Base-by-base conservation (phyloP, 169 alveolate species). In the Plasmodium malariae region DNA sequence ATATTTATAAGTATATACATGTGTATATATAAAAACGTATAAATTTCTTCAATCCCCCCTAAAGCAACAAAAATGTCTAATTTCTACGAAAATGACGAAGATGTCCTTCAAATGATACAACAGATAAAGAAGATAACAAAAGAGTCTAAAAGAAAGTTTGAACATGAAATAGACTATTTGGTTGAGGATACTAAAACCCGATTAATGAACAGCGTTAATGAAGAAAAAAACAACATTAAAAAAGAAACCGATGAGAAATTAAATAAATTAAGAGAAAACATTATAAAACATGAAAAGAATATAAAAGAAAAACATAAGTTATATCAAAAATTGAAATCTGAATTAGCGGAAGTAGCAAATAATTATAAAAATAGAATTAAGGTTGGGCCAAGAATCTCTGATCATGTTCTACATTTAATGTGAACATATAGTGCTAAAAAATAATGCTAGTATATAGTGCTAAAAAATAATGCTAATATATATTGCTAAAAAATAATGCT, bases 31-130 rank as follows among this genome's bases (percentile, higher is more conserved):
- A 55, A n/a, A 55, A 17, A 55, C 7, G 19, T 55, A 21, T 55
- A 2, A n/a, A 7, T 19, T n/a, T 19, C 0, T 19, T 14, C 19
- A 55, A 12, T 24, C 19, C 9, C 11, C 28, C 28, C 21, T 60
- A 28, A 28, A 14, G 11, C 14, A 9, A 12, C 28, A 73, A 73
- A 26, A 14, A 76, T 76, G 89, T 28, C 76, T 7, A 65, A 76
- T 6, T 76, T 68, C 49, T 76, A 54, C 36, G 89, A 76, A 60
- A 76, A 59, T 26, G 89, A 76, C 54, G 89, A 76, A 34, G 89
- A 76, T 34, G 89, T 76, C 36, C 67, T 76, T 19, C 89, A 76
- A 76, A 76, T 76, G 89, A 76, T 76, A n/a, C 74, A 76, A 54
- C 89, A 76, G 43, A 76, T 76, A 76, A 76, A 76, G 62, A 76